Conservation (phyloP, 1,139 yeast species). For the Blastobotrys illinoisensis region DNA sequence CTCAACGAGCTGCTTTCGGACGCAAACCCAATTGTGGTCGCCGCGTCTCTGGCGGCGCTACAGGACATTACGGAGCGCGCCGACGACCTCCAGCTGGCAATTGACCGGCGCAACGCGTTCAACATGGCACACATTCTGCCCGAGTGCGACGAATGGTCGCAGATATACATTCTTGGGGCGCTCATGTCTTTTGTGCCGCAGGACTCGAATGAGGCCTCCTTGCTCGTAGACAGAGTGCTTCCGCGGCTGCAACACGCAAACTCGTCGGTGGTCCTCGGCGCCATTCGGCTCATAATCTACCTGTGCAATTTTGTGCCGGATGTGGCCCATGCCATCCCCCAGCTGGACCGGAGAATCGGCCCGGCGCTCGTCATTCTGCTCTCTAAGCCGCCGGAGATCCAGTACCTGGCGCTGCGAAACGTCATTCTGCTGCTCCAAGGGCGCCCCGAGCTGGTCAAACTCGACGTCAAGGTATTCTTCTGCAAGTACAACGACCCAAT, state of each 20-base stretch:
- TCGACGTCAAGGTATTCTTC: slow-evolving; percentile 74
- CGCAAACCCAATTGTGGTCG: slow-evolving; percentile 53
- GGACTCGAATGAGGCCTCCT: slow-evolving; percentile 56
- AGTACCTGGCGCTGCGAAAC: slow-evolving; percentile 76
- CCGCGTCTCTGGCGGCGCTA: slow-evolving; percentile 69
- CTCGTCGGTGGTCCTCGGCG: slow-evolving; percentile 73
- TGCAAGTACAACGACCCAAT: slow-evolving; percentile 82
- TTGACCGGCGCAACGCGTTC: slow-evolving; percentile 53
- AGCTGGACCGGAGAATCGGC: slow-evolving; percentile 58
- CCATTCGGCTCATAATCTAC: slow-evolving; percentile 68
- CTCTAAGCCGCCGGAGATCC: slow-evolving; percentile 77
- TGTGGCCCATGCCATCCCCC: slow-evolving; percentile 40
- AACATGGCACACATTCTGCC: slow-evolving; percentile 46
- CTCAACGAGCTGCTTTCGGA: slow-evolving; percentile 58
- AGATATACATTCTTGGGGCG: slow-evolving; percentile 62
- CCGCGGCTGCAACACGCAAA: slow-evolving; percentile 80
- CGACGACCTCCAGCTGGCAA: slow-evolving; percentile 44
- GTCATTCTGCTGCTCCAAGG: slow-evolving; percentile 70
- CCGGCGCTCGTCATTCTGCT: slow-evolving; percentile 66
- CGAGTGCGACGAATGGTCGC: slow-evolving; percentile 76
- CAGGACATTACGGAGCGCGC: slow-evolving; percentile 58
- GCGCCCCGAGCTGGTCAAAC: slow-evolving; percentile 52
- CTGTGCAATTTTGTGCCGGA: slow-evolving; percentile 59
- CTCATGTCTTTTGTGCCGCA: slow-evolving; percentile 70
- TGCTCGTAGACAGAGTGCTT: slow-evolving; percentile 58